Evolutionary conservation across 129 eudicot genomes (phyloP), one percentile per base, ranked within the genome.

Genomic region (Tanacetum coccineum): DNA sequence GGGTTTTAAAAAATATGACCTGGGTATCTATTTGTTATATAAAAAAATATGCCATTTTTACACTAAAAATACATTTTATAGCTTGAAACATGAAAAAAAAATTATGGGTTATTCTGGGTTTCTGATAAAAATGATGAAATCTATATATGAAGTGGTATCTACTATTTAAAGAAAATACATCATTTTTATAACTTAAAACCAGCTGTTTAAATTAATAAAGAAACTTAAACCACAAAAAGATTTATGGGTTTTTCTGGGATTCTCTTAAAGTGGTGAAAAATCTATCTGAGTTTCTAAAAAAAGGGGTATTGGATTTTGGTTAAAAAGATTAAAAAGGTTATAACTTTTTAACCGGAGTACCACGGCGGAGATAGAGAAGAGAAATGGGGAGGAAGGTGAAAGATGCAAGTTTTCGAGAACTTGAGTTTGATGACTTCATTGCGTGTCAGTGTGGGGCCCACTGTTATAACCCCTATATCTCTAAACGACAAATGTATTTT

Each of bases 341-440:
- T 47, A 14, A 12, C 51, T 12, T 48, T 13, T 48, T 48, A 3
- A 48, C 53, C 59, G 40, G 77, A 17, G 30, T 44, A 59, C 8
- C 72, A 66, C 66, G 46, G 56, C 59, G 62, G 74, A 51, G 76
- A 9, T 9, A 46, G 75, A 51, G 51, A 32, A 58, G 47, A 22
- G 74, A 18, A 7, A 28, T 62, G 42, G 72, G 51, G 67, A 20
- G 66, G 73, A 28, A 71, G 63, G 55, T 52, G 74, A 44, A 65
- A 67, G 53, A 54, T 45, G 40, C 70, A 54, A 50, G 62, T 26
- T 51, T 45, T 70, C 73, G 70, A 77, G 57, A 59, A 75, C 36
- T 13, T 4, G 81, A 70, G 76, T 70, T 70, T 70, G 77, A 77
- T 64, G 72, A 70, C 64, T 64, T 77, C 77, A 77, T 71, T 65